Evolutionary conservation across 208 protist genomes (phyloP), one percentile per base, ranked within the genome.

Genomic region (Leishmania tarentolae): DNA sequence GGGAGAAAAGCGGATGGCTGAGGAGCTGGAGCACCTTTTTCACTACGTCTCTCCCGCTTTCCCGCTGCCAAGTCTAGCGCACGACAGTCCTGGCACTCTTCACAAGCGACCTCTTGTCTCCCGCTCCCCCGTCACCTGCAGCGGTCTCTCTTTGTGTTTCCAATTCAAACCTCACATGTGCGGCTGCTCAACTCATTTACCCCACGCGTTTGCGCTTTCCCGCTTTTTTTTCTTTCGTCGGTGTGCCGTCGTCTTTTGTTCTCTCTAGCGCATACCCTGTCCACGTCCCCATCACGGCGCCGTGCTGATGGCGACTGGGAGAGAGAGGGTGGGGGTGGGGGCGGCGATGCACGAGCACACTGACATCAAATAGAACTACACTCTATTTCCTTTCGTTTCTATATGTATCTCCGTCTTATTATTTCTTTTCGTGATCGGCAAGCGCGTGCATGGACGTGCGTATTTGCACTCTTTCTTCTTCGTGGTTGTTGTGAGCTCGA

Each of bases 101-200:
- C 28, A 35, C 69, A 21, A 24, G 17, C n/a, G 37, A 73, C 46
- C 50, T 73, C 69, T n/a, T n/a, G n/a, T n/a, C n/a, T n/a, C n/a
- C n/a, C 15, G 9, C 21, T 53, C n/a, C 28, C 40, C 40, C 24
- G 35, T 31, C 24, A 50, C 8, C 46, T 73, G 28, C 19, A 44
- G 3, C 42, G 8, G 28, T 52, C 9, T 70, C 63, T 79, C 71
- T 86, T 77, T 68, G 40, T 78, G 50, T 80, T 79, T 68, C 76
- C 66, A 73, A 52, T 53, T 70, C 47, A 28, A 52, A 57, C 61
- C 73, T 24, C 68, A 79, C 24, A 75, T 13, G 13, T 53, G 31
- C 50, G 24, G 42, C 24, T 35, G 21, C 5, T 52, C 11, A 24
- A 50, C 42, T 46, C 11, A 9, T 53, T 52, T 73, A 24, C 19